These are phyloP conservation scores for Datura wrightii DNA, from an alignment of 257 asterid genomes.

Conservation along the genomic window DNA sequence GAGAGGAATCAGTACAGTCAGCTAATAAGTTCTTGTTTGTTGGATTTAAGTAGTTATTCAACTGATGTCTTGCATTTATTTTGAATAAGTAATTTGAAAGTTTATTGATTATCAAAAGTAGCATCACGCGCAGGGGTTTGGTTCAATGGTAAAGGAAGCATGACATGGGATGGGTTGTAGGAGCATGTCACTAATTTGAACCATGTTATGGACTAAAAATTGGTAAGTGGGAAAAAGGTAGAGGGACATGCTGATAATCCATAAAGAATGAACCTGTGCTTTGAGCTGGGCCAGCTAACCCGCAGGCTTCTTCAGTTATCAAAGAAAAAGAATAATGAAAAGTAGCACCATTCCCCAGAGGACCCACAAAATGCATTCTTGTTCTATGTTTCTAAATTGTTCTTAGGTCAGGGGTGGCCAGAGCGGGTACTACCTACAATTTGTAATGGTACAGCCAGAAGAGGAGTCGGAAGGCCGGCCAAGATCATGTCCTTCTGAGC, in stretches of 20 bases:
- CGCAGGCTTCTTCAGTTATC: not conserved
- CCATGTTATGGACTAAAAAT: not conserved
- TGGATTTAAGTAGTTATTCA: not conserved
- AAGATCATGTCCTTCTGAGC: not conserved
- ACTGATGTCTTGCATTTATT: not conserved
- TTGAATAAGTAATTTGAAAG: not conserved
- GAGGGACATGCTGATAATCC: not conserved
- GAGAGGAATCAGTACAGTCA: not conserved
- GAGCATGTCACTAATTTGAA: conserved; percentile 14
- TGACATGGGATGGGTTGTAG: not conserved
- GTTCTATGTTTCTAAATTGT: conserved; percentile 2
- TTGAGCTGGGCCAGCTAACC: not conserved
- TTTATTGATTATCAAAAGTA: not conserved
- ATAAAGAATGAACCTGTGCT: not conserved
- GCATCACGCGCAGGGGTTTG: not conserved
- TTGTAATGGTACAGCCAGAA: not conserved
- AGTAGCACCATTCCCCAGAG: not conserved
- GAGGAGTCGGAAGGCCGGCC: not conserved
- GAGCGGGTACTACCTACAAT: not conserved
- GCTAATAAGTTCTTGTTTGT: not conserved
- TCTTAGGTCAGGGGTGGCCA: not conserved
- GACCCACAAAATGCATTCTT: not conserved
- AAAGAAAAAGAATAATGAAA: not conserved
- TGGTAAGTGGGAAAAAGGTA: not conserved
- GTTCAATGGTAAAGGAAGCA: conserved; percentile 6